A percentile compares a stretch with the other conserved stretches of the same genome.
phyloP scores from a whole-genome alignment of 352 stramenopile species.

The Pilasporangium apinafurcum region DNA sequence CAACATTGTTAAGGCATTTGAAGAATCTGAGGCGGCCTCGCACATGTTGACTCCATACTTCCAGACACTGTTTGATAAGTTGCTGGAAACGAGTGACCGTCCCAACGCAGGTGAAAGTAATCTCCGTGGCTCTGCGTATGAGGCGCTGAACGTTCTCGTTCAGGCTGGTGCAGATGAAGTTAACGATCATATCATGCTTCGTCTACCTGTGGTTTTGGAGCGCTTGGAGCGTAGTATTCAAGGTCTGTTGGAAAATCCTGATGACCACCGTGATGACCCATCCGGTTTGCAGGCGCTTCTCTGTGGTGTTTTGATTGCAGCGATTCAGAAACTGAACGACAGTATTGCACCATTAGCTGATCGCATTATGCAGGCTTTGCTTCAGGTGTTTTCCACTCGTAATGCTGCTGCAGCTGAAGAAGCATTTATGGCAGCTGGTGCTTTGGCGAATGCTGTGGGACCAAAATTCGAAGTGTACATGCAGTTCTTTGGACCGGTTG shows the following conservation, averaged over 20 bases:
- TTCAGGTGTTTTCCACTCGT: conserved; percentile 92
- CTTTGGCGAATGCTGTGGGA: conserved; percentile 91
- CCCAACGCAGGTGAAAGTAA: conserved; percentile 88
- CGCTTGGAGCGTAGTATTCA: conserved; percentile 72
- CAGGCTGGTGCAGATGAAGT: conserved; percentile 73
- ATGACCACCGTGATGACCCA: conserved; percentile 72
- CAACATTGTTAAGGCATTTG: conserved; percentile 94
- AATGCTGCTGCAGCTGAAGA: conserved; percentile 94
- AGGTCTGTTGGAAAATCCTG: conserved; percentile 51
- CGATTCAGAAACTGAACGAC: conserved; percentile 89
- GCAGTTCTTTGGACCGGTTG: conserved; percentile 87
- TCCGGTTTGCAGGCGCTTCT: conserved; percentile 79
- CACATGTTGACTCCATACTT: conserved; percentile 92
- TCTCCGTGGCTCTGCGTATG: conserved; percentile 88
- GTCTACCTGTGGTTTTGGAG: conserved; percentile 77
- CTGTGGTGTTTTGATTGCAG: conserved; percentile 90
- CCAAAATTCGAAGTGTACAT: conserved; percentile 96
- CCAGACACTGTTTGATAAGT: conserved; percentile 87
- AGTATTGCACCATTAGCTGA: conserved; percentile 88
- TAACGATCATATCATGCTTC: conserved; percentile 72
- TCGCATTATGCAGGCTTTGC: conserved; percentile 93
- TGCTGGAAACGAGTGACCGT: conserved; percentile 88
- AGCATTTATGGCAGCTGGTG: conserved; percentile 93
- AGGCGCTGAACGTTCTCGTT: conserved; percentile 93
- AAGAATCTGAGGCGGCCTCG: conserved; percentile 61